Conservation (phyloP, 177 flowering plant species). For the Telopea speciosissima region DNA sequence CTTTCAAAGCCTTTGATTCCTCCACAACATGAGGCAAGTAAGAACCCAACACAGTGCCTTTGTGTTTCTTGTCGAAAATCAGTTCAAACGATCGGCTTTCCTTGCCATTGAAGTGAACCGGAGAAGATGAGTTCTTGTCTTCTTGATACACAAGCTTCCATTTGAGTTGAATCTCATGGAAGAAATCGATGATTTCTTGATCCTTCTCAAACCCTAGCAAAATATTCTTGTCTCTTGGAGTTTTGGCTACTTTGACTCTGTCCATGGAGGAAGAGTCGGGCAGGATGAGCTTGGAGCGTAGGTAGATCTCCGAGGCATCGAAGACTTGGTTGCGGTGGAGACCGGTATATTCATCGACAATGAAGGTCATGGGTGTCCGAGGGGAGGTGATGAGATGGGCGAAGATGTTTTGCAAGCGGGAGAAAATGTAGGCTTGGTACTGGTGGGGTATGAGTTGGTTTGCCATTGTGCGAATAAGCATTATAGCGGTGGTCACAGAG, state of each 20-base stretch:
- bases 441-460: slow-evolving; percentile 27
- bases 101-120: too few relatives aligned
- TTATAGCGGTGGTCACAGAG: slow-evolving; percentile 34
- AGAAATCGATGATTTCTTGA: too few relatives aligned
- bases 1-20: too few relatives aligned
- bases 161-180: slow-evolving; percentile 8
- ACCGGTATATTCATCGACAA: slow-evolving; percentile 39
- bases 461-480: slow-evolving; percentile 25
- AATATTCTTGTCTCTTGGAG: too few relatives aligned
- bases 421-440: slow-evolving; percentile 14
- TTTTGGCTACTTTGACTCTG: too few relatives aligned
- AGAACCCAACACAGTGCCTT: too few relatives aligned
- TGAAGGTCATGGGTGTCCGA: slow-evolving; percentile 26
- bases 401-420: slow-evolving; percentile 11
- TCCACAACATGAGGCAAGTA: too few relatives aligned
- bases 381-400: slow-evolving; percentile 20
- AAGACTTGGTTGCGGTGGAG: slow-evolving; percentile 31
- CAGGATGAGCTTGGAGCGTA: slow-evolving; percentile 25
- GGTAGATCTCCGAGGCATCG: slow-evolving; percentile 33
- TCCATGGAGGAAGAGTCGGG: too few relatives aligned
- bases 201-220: too few relatives aligned
- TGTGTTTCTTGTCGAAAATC: too few relatives aligned
- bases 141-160: slow-evolving; percentile 17
- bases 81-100: too few relatives aligned
- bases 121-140: too few relatives aligned